phyloP scores from a whole-genome alignment of 495 filamentous ascomycete species.

The Penicillium angulare region DNA sequence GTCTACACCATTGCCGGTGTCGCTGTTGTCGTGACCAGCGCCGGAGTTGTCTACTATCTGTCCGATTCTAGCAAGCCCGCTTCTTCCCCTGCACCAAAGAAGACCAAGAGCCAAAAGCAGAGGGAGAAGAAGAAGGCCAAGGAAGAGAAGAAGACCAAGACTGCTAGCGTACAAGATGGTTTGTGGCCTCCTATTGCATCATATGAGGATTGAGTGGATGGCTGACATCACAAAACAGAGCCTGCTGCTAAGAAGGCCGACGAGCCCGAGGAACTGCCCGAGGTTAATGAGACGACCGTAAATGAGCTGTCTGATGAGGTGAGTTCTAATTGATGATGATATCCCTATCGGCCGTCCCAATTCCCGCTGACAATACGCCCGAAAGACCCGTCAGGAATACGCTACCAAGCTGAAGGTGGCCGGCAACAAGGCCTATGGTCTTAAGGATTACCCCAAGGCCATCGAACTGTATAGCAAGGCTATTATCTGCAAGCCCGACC shows the following conservation, averaged over 20 bases:
- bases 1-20: slow-evolving; percentile 96
- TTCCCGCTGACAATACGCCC: slow-evolving; percentile 6
- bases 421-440: slow-evolving; percentile 94
- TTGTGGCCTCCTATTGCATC: slow-evolving; percentile 11
- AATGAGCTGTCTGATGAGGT: slow-evolving; percentile 66
- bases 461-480: slow-evolving; percentile 95
- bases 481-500: slow-evolving; percentile 94
- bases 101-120: slow-evolving; percentile 63
- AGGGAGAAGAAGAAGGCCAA: slow-evolving; percentile 67
- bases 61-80: slow-evolving; percentile 42
- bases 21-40: slow-evolving; percentile 83
- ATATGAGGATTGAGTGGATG: slow-evolving; percentile 6
- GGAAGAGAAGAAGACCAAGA: slow-evolving; percentile 61
- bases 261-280: slow-evolving; percentile 76
- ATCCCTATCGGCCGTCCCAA: background rate
- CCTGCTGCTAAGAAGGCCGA: slow-evolving; percentile 52
- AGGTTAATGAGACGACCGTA: slow-evolving; percentile 79
- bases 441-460: slow-evolving; percentile 84
- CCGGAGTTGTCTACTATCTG: slow-evolving; percentile 89
- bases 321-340: slow-evolving; percentile 10
- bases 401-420: slow-evolving; percentile 89
- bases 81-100: slow-evolving; percentile 40
- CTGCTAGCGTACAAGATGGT: slow-evolving; percentile 43
- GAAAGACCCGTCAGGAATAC: slow-evolving; percentile 65
- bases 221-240: slow-evolving; percentile 35